phyloP scores from a whole-genome alignment of 768 basidiomycete genomes.

The Rubroboletus satanas region DNA sequence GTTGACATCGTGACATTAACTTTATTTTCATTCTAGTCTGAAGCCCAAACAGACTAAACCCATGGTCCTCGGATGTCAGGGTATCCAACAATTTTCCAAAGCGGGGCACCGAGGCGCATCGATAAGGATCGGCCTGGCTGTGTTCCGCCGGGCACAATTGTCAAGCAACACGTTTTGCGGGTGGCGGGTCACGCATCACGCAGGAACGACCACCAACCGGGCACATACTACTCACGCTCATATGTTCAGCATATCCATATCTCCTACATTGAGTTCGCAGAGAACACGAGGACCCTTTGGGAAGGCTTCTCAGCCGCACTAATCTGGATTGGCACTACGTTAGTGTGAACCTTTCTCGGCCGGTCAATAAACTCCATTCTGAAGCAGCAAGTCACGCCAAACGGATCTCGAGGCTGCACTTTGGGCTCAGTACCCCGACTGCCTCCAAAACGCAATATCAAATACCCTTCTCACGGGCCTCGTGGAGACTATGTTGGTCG shows the following conservation, averaged over 20 bases:
- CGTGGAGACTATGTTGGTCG: slow-evolving; percentile 7
- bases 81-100: slow-evolving; percentile 9
- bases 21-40: slow-evolving; percentile 17
- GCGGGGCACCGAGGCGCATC: slow-evolving; percentile 25
- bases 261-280: slow-evolving; percentile 5
- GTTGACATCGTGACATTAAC: slow-evolving; percentile 12
- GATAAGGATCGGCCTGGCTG: slow-evolving; percentile 25
- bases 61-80: slow-evolving; percentile 23
- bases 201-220: slow-evolving; percentile 8
- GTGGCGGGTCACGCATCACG: slow-evolving; percentile 14
- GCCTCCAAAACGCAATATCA: slow-evolving; percentile 17
- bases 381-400: slow-evolving; percentile 8
- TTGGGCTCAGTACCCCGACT: slow-evolving; percentile 21
- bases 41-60: not conserved
- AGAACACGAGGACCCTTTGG: slow-evolving; percentile 9
- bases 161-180: slow-evolving; percentile 7
- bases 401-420: slow-evolving; percentile 21
- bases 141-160: slow-evolving; percentile 8
- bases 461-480: slow-evolving; percentile 14
- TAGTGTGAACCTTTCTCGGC: slow-evolving; percentile 21
- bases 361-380: slow-evolving; percentile 9
- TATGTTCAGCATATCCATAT: slow-evolving; percentile 13
- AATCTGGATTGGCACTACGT: slow-evolving; percentile 21
- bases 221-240: slow-evolving; percentile 22
- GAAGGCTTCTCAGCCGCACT: slow-evolving; percentile 25